These are phyloP conservation scores for Zea luxurians DNA, from an alignment of 176 grass and related monocot genomes.

Conservation along the genomic window DNA sequence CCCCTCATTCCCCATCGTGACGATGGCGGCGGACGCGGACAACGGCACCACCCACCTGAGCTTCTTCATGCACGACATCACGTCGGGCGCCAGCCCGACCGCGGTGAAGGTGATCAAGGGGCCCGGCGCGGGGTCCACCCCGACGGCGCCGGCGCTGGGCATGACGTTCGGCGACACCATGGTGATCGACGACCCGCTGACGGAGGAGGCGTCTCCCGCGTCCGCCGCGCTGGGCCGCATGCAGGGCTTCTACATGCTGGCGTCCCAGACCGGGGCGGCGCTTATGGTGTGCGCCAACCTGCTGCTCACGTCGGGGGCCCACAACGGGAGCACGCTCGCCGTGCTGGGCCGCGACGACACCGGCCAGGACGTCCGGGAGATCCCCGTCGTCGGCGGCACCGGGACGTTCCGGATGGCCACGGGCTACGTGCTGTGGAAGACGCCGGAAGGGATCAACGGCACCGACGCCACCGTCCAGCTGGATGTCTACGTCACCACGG, in stretches of 20 bases:
- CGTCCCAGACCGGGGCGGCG: neutral
- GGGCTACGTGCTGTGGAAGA: neutral
- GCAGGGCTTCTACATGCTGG: conserved; percentile 20
- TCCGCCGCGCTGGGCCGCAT: neutral
- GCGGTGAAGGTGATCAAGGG: conserved; percentile 20
- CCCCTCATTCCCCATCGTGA: too few relatives aligned
- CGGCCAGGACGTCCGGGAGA: neutral
- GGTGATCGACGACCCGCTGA: neutral
- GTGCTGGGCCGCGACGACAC: conserved; percentile 11
- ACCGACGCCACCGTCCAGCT: neutral
- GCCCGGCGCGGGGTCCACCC: neutral
- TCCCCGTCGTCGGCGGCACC: neutral
- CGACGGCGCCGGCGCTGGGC: neutral
- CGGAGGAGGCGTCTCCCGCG: neutral
- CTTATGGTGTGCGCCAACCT: conserved; percentile 23
- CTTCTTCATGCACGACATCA: conserved; percentile 25
- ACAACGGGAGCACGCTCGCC: neutral
- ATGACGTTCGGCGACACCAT: conserved; percentile 9
- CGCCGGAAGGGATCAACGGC: neutral
- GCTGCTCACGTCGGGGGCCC: neutral
- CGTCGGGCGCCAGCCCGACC: neutral
- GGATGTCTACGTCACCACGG: neutral
- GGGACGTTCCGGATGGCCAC: neutral
- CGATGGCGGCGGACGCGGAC: neutral
- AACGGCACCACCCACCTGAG: neutral